Percentiles rank a stretch among this genome's conserved stretches.
These are phyloP conservation scores for Trichomonascus vanleenenianus DNA, from an alignment of 805 yeast species.

Conservation along the genomic window DNA sequence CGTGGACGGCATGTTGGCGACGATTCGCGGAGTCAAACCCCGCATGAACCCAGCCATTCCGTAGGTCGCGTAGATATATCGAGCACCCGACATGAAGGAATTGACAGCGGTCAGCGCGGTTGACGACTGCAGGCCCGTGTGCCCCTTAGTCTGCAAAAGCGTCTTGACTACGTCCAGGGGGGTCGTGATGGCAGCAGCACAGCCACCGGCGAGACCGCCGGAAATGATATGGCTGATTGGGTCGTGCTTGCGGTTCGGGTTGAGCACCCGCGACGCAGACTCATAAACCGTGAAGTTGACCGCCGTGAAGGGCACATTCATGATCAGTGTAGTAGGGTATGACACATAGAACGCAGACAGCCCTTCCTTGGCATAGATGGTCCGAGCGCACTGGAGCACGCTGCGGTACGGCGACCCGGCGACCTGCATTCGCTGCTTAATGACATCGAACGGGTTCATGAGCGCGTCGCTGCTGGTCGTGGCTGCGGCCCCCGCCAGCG, in stretches of 20 bases:
- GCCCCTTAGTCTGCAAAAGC: slow-evolving; percentile 68
- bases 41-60: slow-evolving; percentile 60
- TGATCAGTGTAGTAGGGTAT: slow-evolving; percentile 86
- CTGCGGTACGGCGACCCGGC: slow-evolving; percentile 20
- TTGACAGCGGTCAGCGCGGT: slow-evolving; percentile 43
- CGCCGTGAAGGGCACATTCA: slow-evolving; percentile 93
- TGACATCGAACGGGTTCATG: slow-evolving; percentile 95
- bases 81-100: slow-evolving; percentile 66
- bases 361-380: slow-evolving; percentile 32
- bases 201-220: slow-evolving; percentile 93
- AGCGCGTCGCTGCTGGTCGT: slow-evolving; percentile 90
- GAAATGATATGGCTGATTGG: slow-evolving; percentile 87
- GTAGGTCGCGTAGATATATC: slow-evolving; percentile 43
- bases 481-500: slow-evolving; percentile 84
- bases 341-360: slow-evolving; percentile 79
- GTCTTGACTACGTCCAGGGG: slow-evolving; percentile 95
- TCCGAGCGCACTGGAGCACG: slow-evolving; percentile 20
- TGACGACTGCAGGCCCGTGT: slow-evolving; percentile 14
- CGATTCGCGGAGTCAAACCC: slow-evolving; percentile 85
- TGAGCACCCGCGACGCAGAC: slow-evolving; percentile 64
- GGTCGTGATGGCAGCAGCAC: slow-evolving; percentile 90
- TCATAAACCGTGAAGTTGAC: slow-evolving; percentile 91
- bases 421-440: slow-evolving; percentile 91
- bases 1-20: slow-evolving; percentile 86
- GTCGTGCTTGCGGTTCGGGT: slow-evolving; percentile 69